Percentiles rank a stretch among this genome's conserved stretches.
These are phyloP conservation scores for Acanthamoeba sp. DNA, from an alignment of 208 protist genomes.

Conservation along the genomic window DNA sequence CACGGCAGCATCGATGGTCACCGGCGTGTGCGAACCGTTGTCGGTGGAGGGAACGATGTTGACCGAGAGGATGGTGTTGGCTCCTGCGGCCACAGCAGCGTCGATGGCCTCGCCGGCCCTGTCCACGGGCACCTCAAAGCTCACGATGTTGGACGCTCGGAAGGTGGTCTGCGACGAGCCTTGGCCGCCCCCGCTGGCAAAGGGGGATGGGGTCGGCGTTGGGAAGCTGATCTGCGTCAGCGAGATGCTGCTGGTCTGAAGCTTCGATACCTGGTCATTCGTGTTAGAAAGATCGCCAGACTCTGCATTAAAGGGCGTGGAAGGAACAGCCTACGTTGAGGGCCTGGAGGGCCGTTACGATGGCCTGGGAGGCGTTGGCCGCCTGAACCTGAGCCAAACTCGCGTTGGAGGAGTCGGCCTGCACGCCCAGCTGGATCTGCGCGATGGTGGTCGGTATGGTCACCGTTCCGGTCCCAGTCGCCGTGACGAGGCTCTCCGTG, in stretches of 20 bases:
- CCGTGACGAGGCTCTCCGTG: not conserved
- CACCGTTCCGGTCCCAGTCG: not conserved
- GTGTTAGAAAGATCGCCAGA: not conserved
- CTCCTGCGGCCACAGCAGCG: slow-evolving; percentile 37
- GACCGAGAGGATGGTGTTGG: slow-evolving; percentile 67
- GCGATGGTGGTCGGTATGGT: slow-evolving; percentile 11
- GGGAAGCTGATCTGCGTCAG: slow-evolving; percentile 32
- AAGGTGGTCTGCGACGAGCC: too few relatives aligned
- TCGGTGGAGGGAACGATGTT: not conserved
- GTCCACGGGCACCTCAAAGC: slow-evolving; percentile 24
- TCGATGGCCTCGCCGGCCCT: slow-evolving; percentile 32
- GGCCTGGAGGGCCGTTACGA: slow-evolving; percentile 6
- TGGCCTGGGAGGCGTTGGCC: not conserved
- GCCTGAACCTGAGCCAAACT: not conserved
- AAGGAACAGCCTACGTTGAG: not conserved
- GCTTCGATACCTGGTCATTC: slow-evolving; percentile 25
- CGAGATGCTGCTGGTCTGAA: slow-evolving; percentile 44
- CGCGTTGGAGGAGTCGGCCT: not conserved
- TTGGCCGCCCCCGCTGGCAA: too few relatives aligned
- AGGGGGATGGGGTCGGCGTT: not conserved
- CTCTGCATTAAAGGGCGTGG: not conserved
- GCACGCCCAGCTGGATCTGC: slow-evolving; percentile 5
- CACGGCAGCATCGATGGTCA: not conserved
- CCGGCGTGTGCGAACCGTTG: not conserved
- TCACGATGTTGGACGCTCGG: slow-evolving; percentile 10